Evolutionary conservation across 768 basidiomycete genomes (phyloP).

Genomic region (Tylopilus felleus): DNA sequence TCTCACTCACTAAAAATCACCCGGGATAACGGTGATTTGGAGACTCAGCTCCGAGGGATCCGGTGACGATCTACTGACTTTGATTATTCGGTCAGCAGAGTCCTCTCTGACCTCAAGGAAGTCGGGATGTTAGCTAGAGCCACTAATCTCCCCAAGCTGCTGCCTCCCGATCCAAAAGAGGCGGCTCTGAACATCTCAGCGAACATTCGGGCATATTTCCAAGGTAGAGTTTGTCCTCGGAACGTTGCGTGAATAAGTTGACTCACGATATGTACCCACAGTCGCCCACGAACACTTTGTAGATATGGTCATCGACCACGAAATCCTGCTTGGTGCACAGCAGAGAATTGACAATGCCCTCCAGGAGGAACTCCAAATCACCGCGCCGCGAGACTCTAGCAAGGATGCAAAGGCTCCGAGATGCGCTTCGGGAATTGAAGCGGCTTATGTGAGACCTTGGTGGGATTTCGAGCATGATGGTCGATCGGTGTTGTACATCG

Average conservation of each 20-base stretch:
- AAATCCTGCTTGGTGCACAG: conserved; percentile 44
- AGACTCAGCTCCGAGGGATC: conserved; percentile 8
- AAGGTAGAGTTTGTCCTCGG: no score
- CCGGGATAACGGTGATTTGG: conserved; percentile 8
- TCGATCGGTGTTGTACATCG: no score
- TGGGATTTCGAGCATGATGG: no score
- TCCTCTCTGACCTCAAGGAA: conserved; percentile 15
- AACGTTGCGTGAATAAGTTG: no score
- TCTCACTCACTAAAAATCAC: conserved; percentile 44
- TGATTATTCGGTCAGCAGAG: conserved; percentile 28
- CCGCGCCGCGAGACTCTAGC: conserved; percentile 50
- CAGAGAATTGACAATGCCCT: conserved; percentile 45
- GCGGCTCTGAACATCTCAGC: conserved; percentile 67
- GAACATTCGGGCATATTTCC: conserved; percentile 68
- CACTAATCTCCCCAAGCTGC: conserved; percentile 46
- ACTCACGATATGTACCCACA: no score
- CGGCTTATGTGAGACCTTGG: conserved; percentile 15
- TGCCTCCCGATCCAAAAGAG: conserved; percentile 51
- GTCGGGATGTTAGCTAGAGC: conserved; percentile 34
- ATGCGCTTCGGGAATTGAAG: conserved; percentile 41
- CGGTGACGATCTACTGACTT: background rate
- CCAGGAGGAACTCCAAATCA: conserved; percentile 48
- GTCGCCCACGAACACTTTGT: conserved; percentile 46
- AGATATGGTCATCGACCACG: conserved; percentile 43
- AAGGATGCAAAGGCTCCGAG: conserved; percentile 48